Percentiles rank a stretch among this genome's conserved stretches.
phyloP scores from a whole-genome alignment of 257 asterid genomes.

The Rehmannia glutinosa region DNA sequence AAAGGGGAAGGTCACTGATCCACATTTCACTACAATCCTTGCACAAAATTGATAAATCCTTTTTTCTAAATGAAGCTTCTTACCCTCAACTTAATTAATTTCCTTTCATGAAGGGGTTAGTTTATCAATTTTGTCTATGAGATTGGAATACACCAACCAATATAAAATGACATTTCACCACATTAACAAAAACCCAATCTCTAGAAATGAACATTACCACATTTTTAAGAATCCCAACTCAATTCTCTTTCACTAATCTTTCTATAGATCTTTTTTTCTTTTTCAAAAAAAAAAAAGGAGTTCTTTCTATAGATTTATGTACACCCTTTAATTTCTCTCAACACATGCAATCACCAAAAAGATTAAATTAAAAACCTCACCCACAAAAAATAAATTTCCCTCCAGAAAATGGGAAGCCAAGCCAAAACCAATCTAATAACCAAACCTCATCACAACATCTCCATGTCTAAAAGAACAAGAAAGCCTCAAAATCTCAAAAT shows the following conservation, averaged over 20 bases:
- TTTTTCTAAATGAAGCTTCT: neutral
- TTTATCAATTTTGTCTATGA: constrained; percentile 15
- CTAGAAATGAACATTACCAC: neutral
- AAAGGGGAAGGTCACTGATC: too few species aligned
- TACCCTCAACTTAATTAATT: neutral
- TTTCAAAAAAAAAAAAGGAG: too few species aligned
- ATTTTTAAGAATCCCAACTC: neutral
- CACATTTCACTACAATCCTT: neutral
- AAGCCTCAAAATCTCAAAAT: constrained; percentile 25
- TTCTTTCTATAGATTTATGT: neutral
- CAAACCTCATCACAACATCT: constrained; percentile 40
- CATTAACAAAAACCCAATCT: neutral
- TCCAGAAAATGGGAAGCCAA: constrained; percentile 30
- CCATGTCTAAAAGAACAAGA: constrained; percentile 65
- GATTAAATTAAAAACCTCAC: neutral
- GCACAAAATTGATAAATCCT: neutral
- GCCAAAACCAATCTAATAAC: neutral
- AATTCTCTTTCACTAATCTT: neutral
- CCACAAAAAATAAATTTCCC: neutral
- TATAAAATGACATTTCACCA: constrained; percentile 35
- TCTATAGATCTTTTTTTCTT: too few species aligned
- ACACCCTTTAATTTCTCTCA: too few species aligned
- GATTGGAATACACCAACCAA: constrained; percentile 32
- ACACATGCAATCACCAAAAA: neutral
- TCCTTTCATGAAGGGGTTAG: constrained; percentile 14